Evolutionary conservation across 768 basidiomycete species (phyloP).

Genomic region (Trichaptum fuscoviolaceum): DNA sequence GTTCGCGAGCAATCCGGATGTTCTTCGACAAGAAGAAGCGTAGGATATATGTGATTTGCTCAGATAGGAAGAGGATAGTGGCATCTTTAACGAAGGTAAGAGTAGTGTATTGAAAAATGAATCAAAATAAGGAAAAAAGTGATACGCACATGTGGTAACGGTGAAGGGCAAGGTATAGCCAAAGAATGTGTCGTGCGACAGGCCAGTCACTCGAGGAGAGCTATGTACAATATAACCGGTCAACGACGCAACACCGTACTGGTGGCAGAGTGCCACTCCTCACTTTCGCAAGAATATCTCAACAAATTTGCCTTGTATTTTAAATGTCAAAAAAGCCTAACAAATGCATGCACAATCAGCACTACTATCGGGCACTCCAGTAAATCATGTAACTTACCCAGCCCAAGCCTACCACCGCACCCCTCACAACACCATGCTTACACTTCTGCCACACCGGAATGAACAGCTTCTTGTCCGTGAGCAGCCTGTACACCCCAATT

Average conservation of each 20-base stretch:
- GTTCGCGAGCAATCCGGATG: conserved; percentile 70
- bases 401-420: conserved; percentile 57
- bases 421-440: conserved; percentile 67
- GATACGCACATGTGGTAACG: conserved; percentile 58
- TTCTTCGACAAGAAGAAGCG: conserved; percentile 82
- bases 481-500: conserved; percentile 79
- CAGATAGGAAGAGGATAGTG: conserved; percentile 63
- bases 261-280: no score
- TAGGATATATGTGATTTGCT: conserved; percentile 71
- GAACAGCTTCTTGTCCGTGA: conserved; percentile 65
- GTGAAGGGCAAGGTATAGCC: conserved; percentile 64
- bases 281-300: conserved; percentile 60
- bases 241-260: neutral
- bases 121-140: conserved; percentile 7
- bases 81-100: conserved; percentile 48
- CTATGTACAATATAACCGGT: conserved; percentile 25
- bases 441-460: conserved; percentile 84
- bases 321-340: conserved; percentile 64
- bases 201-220: conserved; percentile 58
- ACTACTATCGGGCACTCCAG: neutral
- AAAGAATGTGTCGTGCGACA: conserved; percentile 57
- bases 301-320: conserved; percentile 66
- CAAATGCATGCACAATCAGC: conserved; percentile 1
- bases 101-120: neutral
- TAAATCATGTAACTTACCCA: conserved; percentile 47